These are phyloP conservation scores for Lipomyces chichibuensis DNA, from an alignment of 805 yeast species.

Conservation along the genomic window DNA sequence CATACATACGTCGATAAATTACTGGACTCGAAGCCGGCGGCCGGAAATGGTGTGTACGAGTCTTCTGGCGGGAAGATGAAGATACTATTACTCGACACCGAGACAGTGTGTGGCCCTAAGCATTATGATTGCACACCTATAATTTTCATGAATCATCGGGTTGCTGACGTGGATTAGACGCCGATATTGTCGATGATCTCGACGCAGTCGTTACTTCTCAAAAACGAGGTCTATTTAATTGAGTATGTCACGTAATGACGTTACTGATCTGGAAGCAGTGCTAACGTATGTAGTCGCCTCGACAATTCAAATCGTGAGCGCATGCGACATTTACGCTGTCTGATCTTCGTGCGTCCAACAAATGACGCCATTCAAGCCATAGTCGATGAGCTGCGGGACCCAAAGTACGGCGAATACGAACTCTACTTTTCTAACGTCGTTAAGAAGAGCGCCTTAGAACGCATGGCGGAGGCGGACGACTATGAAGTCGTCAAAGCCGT, in stretches of 20 bases:
- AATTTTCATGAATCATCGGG: neutral
- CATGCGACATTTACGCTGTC: conserved; percentile 78
- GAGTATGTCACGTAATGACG: conserved; percentile 50
- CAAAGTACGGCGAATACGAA: conserved; percentile 79
- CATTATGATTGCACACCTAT: neutral
- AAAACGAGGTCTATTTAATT: conserved; percentile 80
- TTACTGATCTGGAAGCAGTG: neutral
- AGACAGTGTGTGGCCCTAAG: conserved; percentile 51
- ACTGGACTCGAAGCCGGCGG: conserved; percentile 35
- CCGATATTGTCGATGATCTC: conserved; percentile 84
- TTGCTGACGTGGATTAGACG: conserved; percentile 46
- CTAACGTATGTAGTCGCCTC: conserved; percentile 45
- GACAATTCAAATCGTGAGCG: conserved; percentile 65
- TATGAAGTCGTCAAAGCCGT: conserved; percentile 75
- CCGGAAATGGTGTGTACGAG: conserved; percentile 40
- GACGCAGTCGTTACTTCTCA: conserved; percentile 81
- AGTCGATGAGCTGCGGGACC: conserved; percentile 68
- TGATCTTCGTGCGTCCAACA: conserved; percentile 76
- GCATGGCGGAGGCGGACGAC: conserved; percentile 88
- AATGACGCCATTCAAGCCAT: conserved; percentile 63
- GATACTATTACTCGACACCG: conserved; percentile 76
- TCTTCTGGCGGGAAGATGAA: conserved; percentile 50
- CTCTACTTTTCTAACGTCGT: conserved; percentile 76
- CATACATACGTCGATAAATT: conserved; percentile 48
- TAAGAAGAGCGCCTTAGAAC: conserved; percentile 76